A percentile compares a stretch with the other conserved stretches of the same genome.
phyloP scores from a whole-genome alignment of 352 stramenopile genomes.

The Globisporangium nagaii region DNA sequence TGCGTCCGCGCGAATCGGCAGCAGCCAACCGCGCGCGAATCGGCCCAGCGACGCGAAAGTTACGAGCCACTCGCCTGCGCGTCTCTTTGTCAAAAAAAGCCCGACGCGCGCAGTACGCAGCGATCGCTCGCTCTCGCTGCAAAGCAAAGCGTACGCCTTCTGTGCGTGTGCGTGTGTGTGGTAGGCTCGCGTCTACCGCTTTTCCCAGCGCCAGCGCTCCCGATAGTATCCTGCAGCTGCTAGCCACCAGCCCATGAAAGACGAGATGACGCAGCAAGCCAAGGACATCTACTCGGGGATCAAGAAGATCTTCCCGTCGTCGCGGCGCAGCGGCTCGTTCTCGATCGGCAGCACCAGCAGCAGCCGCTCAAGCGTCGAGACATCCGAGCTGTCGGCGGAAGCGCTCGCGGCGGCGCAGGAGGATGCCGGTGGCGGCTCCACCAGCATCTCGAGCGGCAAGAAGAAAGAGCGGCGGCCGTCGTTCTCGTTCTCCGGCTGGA shows the following conservation, averaged over 20 bases:
- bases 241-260: conserved; percentile 7
- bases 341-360: conserved; percentile 23
- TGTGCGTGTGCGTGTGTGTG: not conserved
- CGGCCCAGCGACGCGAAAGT: not conserved
- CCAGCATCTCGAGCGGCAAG: no score
- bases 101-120: no score
- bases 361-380: conserved; percentile 13
- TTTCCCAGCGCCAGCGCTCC: no score
- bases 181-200: not conserved
- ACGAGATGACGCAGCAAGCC: conserved; percentile 59
- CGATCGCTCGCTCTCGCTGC: no score
- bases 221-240: no score
- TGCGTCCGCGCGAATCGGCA: not conserved
- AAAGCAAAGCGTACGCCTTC: not conserved
- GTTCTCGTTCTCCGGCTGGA: conserved; percentile 46
- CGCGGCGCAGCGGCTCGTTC: conserved; percentile 46
- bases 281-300: conserved; percentile 78
- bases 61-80: not conserved
- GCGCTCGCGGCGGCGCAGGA: conserved; percentile 24
- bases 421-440: not conserved
- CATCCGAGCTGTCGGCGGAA: conserved; percentile 25
- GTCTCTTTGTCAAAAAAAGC: conserved; percentile 1
- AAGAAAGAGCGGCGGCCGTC: conserved; percentile 47
- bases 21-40: not conserved
- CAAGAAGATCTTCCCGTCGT: conserved; percentile 71